A percentile compares a stretch with the other conserved stretches of the same genome.
phyloP scores from a whole-genome alignment of 345 rosid species.

The Salix koriyanagi region DNA sequence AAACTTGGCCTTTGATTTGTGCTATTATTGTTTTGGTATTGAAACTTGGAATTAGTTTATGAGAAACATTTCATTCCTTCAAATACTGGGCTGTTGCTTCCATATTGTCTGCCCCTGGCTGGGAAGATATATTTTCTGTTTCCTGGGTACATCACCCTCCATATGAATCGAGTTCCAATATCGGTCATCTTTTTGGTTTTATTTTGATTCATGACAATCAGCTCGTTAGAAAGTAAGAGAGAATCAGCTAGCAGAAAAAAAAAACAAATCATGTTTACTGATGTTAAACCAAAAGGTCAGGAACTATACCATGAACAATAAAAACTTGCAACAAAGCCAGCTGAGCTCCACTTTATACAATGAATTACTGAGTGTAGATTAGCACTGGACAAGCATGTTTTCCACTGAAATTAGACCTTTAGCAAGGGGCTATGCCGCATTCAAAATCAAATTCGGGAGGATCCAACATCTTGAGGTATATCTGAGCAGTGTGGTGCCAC shows the following conservation, averaged over 20 bases:
- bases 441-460: conserved; percentile 2
- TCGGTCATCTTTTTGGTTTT: background rate
- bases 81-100: too few species aligned
- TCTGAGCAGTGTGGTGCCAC: background rate
- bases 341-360: background rate
- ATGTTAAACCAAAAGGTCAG: background rate
- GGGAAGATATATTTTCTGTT: background rate
- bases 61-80: too few species aligned
- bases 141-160: background rate
- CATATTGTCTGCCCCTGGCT: too few species aligned
- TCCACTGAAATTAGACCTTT: background rate
- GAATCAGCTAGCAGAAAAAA: too few species aligned
- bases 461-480: too few species aligned
- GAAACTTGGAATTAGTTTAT: background rate
- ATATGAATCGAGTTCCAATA: too few species aligned
- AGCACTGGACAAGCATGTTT: background rate
- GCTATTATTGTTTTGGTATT: background rate
- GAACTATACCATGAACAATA: background rate
- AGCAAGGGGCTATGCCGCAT: background rate
- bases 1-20: background rate
- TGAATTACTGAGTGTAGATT: background rate
- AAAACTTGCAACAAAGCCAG: background rate
- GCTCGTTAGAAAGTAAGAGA: background rate
- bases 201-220: background rate
- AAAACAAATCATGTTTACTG: background rate